phyloP scores from a whole-genome alignment of 108 stramenopile genomes.

The Aurantiochytrium sp. region DNA sequence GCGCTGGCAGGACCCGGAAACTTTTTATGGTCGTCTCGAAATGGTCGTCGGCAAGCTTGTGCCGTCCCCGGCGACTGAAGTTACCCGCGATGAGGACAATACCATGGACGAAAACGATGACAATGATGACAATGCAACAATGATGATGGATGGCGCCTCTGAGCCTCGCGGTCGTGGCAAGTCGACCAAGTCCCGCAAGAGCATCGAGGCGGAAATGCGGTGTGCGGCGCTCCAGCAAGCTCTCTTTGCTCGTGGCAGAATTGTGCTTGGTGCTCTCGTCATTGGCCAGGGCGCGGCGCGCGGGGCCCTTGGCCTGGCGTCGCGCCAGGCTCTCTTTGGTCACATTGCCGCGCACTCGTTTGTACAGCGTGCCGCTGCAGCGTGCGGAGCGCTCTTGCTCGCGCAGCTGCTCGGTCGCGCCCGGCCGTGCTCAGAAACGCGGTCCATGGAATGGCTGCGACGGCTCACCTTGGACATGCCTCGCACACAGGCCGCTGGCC shows the following conservation, averaged over 20 bases:
- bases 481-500: background rate
- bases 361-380: background rate
- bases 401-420: background rate
- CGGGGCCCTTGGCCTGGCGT: background rate
- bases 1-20: background rate
- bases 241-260: background rate
- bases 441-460: background rate
- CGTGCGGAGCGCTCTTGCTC: background rate
- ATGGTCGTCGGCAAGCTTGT: background rate
- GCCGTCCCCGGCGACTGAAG: background rate
- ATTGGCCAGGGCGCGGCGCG: background rate
- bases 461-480: background rate
- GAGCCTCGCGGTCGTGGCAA: no score
- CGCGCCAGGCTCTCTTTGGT: background rate
- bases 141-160: no score
- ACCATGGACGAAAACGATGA: background rate
- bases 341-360: background rate
- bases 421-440: background rate
- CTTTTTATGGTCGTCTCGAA: background rate
- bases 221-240: background rate
- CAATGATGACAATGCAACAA: background rate
- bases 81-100: background rate
- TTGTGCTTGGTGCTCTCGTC: background rate
- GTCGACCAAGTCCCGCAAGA: no score
- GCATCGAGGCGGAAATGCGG: background rate